These are phyloP conservation scores for Sugiyamaella marilandica DNA, from an alignment of 805 yeast genomes.

Conservation along the genomic window DNA sequence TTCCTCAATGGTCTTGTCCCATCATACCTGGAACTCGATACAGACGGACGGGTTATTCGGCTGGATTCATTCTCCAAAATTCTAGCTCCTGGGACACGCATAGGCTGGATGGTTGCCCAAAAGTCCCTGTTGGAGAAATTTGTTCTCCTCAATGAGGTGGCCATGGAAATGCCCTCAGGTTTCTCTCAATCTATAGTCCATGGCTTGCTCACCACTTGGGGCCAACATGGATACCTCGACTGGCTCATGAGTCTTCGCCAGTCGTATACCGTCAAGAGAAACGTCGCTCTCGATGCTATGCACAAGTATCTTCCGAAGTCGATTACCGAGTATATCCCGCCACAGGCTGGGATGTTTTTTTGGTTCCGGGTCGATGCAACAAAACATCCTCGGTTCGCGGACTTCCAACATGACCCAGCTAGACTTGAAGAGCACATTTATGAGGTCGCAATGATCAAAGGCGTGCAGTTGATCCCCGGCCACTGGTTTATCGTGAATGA, in stretches of 20 bases:
- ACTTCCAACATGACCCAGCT: conserved; percentile 24
- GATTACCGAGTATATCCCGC: conserved; percentile 34
- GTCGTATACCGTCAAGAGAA: conserved; percentile 84
- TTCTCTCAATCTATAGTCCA: conserved; percentile 66
- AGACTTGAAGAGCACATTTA: conserved; percentile 33
- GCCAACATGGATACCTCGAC: conserved; percentile 79
- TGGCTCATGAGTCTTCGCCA: conserved; percentile 73
- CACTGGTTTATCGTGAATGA: conserved; percentile 35
- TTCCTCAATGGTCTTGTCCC: conserved; percentile 64
- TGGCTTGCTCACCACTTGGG: conserved; percentile 78
- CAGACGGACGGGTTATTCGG: conserved; percentile 83
- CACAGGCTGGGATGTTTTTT: conserved; percentile 51
- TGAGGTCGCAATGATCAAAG: conserved; percentile 29
- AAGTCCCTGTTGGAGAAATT: conserved; percentile 57
- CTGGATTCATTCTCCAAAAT: conserved; percentile 89
- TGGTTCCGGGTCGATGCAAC: conserved; percentile 49
- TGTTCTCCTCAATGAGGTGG: conserved; percentile 70
- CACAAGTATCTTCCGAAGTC: conserved; percentile 49
- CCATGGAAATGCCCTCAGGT: conserved; percentile 77
- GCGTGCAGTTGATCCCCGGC: conserved; percentile 38
- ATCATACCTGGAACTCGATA: conserved; percentile 69
- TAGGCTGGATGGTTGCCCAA: conserved; percentile 87
- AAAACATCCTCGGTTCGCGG: conserved; percentile 42
- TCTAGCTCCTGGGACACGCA: conserved; percentile 82
- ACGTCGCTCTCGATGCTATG: conserved; percentile 74